phyloP scores from a whole-genome alignment of 495 filamentous ascomycete genomes.

The Halenospora varia region DNA sequence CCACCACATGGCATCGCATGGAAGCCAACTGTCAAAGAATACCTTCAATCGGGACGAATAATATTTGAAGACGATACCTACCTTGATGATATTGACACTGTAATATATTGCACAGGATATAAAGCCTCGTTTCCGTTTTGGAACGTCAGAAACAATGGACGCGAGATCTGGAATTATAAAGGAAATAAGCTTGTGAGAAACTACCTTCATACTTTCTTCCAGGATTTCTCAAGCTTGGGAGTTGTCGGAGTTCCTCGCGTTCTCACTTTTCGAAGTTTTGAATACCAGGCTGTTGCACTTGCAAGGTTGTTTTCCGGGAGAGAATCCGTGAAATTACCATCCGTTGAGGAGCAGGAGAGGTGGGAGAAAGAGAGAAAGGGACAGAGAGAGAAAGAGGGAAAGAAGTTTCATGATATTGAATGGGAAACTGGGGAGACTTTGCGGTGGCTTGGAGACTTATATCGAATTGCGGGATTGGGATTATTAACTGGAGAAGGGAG shows the following conservation, averaged over 20 bases:
- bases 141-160: slow-evolving; percentile 36
- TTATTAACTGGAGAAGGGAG: slow-evolving; percentile 39
- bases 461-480: slow-evolving; percentile 37
- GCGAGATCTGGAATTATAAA: slow-evolving; percentile 36
- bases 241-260: slow-evolving; percentile 40
- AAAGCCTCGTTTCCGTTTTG: slow-evolving; percentile 44
- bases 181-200: slow-evolving; percentile 26
- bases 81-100: slow-evolving; percentile 36
- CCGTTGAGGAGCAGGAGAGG: slow-evolving; percentile 28
- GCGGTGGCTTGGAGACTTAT: slow-evolving; percentile 37
- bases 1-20: slow-evolving; percentile 39
- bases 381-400: slow-evolving; percentile 19
- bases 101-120: slow-evolving; percentile 50
- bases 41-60: slow-evolving; percentile 31
- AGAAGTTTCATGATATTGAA: slow-evolving; percentile 44
- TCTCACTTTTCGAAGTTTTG: slow-evolving; percentile 45
- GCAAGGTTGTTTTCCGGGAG: slow-evolving; percentile 40
- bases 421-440: slow-evolving; percentile 43
- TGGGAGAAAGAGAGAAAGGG: slow-evolving; percentile 37
- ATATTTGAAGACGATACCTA: slow-evolving; percentile 38
- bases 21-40: slow-evolving; percentile 41
- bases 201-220: slow-evolving; percentile 45
- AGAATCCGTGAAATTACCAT: slow-evolving; percentile 28
- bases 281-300: slow-evolving; percentile 47
- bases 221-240: slow-evolving; percentile 34